Evolutionary conservation across 2,329 filamentous ascomycete species (phyloP).

Genomic region (Botryosphaeria dothidea): DNA sequence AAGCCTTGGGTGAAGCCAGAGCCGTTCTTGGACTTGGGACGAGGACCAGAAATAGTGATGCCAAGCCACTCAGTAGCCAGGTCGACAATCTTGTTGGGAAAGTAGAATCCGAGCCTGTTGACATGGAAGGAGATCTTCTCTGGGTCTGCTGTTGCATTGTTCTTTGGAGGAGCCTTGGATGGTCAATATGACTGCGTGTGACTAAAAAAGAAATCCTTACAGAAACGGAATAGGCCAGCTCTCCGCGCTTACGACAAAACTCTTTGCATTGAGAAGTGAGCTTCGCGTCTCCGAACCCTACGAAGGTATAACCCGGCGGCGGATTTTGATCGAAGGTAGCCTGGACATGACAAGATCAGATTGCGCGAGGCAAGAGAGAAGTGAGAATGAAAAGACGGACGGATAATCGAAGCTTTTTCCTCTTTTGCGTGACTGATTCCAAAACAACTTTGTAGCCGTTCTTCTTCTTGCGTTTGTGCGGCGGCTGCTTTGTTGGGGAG

Average conservation of each 20-base stretch:
- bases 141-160: conserved; percentile 50
- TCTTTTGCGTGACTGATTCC: conserved; percentile 59
- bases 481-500: conserved; percentile 21
- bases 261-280: conserved; percentile 61
- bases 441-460: conserved; percentile 60
- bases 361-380: conserved; percentile 19
- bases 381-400: conserved; percentile 35
- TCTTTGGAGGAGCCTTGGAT: conserved; percentile 43
- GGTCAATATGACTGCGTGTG: conserved; percentile 22
- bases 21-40: conserved; percentile 24
- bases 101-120: conserved; percentile 64
- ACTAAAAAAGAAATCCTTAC: conserved; percentile 45
- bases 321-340: conserved; percentile 57
- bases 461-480: conserved; percentile 33
- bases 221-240: conserved; percentile 60
- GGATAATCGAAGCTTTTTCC: conserved; percentile 58
- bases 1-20: conserved; percentile 36
- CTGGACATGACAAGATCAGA: conserved; percentile 43
- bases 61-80: conserved; percentile 56
- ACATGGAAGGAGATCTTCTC: conserved; percentile 61
- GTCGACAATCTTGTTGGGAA: conserved; percentile 60
- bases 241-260: conserved; percentile 55
- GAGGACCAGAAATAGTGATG: conserved; percentile 28
- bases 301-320: conserved; percentile 61
- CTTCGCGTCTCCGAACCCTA: conserved; percentile 60